These are phyloP conservation scores for Ciborinia camelliae DNA, from an alignment of 2,329 filamentous ascomycete species.

Conservation along the genomic window DNA sequence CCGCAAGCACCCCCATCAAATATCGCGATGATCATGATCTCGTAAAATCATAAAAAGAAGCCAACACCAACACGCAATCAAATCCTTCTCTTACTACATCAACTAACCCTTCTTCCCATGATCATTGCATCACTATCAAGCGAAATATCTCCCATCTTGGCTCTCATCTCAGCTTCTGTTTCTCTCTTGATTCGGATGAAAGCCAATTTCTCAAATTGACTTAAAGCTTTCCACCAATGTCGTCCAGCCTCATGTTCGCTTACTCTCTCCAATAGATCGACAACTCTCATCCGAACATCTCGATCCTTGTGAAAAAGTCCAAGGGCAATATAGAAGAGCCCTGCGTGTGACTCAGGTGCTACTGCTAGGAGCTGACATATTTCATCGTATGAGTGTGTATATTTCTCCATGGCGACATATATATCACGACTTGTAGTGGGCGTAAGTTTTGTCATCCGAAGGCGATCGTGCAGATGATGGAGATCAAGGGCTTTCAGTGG, in stretches of 20 bases:
- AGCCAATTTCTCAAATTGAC: conserved; percentile 82
- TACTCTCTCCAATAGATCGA: conserved; percentile 77
- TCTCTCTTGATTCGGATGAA: conserved; percentile 76
- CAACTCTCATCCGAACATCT: conserved; percentile 73
- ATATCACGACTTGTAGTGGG: conserved; percentile 76
- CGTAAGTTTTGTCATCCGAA: conserved; percentile 76
- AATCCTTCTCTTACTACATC: conserved; percentile 64
- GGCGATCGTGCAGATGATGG: conserved; percentile 86
- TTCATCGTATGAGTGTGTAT: conserved; percentile 76
- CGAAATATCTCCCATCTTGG: conserved; percentile 25
- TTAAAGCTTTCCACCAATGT: conserved; percentile 87
- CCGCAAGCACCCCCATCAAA: background rate
- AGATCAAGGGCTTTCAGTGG: conserved; percentile 81
- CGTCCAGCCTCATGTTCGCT: conserved; percentile 83
- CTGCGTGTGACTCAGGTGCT: conserved; percentile 80
- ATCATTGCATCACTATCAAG: conserved; percentile 32
- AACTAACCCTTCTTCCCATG: conserved; percentile 50
- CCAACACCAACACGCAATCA: conserved; percentile 90
- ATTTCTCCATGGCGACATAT: conserved; percentile 74
- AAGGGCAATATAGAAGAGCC: conserved; percentile 85
- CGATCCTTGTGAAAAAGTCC: conserved; percentile 87
- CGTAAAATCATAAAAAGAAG: conserved; percentile 45
- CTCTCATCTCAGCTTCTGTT: conserved; percentile 49
- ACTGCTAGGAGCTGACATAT: conserved; percentile 81
- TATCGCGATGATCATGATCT: conserved; percentile 9